Conservation (phyloP, 805 yeast genomes). For the Candida bentonensis region DNA sequence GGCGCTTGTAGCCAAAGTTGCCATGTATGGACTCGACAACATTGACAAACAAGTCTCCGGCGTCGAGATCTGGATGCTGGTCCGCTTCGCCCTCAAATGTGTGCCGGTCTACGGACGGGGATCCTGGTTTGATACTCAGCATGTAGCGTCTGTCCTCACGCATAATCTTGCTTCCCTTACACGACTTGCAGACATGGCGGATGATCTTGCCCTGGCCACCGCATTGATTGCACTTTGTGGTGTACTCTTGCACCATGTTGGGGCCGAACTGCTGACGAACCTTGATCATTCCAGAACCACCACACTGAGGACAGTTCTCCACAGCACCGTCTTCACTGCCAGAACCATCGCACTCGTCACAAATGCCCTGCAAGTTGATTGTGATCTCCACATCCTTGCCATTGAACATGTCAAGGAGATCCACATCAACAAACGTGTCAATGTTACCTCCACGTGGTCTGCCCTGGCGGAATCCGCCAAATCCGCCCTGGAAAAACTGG, state of each 20-base stretch:
- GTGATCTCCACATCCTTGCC: conserved; percentile 54
- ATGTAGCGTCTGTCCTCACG: conserved; percentile 42
- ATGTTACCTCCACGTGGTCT: conserved; percentile 50
- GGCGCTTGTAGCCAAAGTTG: conserved; percentile 76
- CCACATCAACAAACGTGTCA: conserved; percentile 38
- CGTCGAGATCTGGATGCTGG: conserved; percentile 62
- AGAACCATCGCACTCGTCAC: conserved; percentile 67
- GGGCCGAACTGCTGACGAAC: conserved; percentile 71
- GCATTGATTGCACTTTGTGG: conserved; percentile 67
- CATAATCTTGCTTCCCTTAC: conserved; percentile 58
- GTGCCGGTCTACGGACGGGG: conserved; percentile 43
- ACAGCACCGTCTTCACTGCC: conserved; percentile 73
- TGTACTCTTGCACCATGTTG: conserved; percentile 79
- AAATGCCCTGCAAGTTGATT: conserved; percentile 57
- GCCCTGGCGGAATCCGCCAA: conserved; percentile 22
- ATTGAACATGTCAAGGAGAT: conserved; percentile 50
- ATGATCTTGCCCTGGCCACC: conserved; percentile 62
- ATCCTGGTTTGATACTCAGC: conserved; percentile 57
- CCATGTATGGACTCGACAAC: conserved; percentile 37
- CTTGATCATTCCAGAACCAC: conserved; percentile 58
- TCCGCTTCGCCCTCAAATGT: conserved; percentile 67
- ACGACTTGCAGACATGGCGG: conserved; percentile 47
- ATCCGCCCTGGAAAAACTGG: conserved; percentile 37
- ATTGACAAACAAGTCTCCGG: conserved; percentile 67
- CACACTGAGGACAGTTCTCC: conserved; percentile 53